Evolutionary conservation across 2,329 filamentous ascomycete species (phyloP), one percentile per base, ranked within the genome.

Genomic region (Colletotrichum sp.): DNA sequence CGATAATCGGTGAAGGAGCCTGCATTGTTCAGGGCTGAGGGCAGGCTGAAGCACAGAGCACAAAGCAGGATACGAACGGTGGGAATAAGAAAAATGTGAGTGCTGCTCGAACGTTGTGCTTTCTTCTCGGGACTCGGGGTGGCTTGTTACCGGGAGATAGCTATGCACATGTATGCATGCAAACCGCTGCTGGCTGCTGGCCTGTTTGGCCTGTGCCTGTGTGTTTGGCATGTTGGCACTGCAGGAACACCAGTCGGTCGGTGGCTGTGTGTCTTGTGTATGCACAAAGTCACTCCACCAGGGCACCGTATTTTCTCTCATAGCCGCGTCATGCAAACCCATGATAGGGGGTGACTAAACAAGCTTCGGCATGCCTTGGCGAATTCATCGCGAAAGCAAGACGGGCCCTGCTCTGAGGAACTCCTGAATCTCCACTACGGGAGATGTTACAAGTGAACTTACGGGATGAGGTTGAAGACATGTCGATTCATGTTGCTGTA

Each of bases 331-430:
- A 75, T 72, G 69, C 73, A 30, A 22, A 64, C 55, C 61, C 64
- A 43, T 25, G 73, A 73, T 70, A 70, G 70, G 70, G 72, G 68
- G 36, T 71, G 36, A 62, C 69, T 43, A n/a, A 71, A 64, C 55
- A 75, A 72, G 73, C 69, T 75, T 75, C 69, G 34, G 39, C 39
- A 32, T 25, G 48, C 36, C 62, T 64, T 43, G 69, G 69, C 62
- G 61, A 72, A 28, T 68, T 27, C 30, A 65, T 61, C 48, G 60
- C 43, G 43, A 48, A 30, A 43, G 43, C 66, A 64, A 27, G 58
- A 65, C 48, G 27, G n/a, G 66, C 58, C 71, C 43, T 65, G 58
- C 60, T 34, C 60, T 18, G 43, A 30, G 39, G 16, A 66, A 18
- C 62, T 22, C 30, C 30, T 28, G 9, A 34, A 22, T 28, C 25